These are phyloP conservation scores for Leersia perrieri DNA, from an alignment of 176 grass and related monocot genomes.

Conservation along the genomic window DNA sequence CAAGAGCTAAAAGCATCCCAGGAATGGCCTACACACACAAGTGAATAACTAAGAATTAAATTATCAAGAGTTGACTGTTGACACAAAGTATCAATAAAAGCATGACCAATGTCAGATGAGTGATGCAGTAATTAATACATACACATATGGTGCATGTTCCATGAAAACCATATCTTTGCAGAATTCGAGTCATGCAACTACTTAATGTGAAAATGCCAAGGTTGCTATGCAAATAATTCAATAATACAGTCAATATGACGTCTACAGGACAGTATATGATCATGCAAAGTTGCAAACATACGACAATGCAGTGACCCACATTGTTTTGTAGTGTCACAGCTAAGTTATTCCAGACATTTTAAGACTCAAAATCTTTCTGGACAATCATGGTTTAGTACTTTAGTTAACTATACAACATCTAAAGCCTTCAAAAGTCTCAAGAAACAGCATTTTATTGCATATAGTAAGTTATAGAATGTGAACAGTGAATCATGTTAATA, in stretches of 20 bases:
- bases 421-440: neutral
- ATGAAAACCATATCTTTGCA: neutral
- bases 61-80: neutral
- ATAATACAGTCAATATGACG: neutral
- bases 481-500: neutral
- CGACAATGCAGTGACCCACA: neutral
- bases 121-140: neutral
- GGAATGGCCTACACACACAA: constrained; percentile 75
- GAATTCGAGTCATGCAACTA: neutral
- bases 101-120: neutral
- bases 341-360: neutral
- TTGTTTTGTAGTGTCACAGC: neutral
- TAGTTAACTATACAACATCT: neutral
- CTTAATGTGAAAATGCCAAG: neutral
- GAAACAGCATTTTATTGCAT: neutral
- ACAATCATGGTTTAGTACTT: neutral
- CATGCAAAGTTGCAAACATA: neutral
- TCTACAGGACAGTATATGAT: neutral
- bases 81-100: neutral
- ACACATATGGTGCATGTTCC: neutral
- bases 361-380: neutral
- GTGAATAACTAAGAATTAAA: neutral
- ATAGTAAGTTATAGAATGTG: neutral
- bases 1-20: constrained; percentile 29
- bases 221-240: neutral